Evolutionary conservation across 192 early-diverging fungal species (phyloP).

Genomic region (Spinellus fusiger): DNA sequence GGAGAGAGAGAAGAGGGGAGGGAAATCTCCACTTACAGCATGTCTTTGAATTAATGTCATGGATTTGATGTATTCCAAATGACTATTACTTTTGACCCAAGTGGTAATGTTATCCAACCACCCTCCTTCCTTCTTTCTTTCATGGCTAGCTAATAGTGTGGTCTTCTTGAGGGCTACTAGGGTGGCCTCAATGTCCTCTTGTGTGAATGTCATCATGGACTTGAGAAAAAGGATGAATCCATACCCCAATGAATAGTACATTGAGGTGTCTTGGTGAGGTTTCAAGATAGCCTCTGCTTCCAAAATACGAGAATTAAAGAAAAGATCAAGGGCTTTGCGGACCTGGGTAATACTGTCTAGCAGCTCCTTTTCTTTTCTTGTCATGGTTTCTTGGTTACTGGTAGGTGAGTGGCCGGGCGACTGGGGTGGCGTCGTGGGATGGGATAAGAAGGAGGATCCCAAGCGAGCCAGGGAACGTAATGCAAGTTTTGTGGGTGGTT

Average conservation of each 20-base stretch:
- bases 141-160: conserved; percentile 51
- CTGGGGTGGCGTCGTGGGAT: no score
- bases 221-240: conserved; percentile 65
- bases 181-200: conserved; percentile 57
- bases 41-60: conserved; percentile 59
- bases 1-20: not conserved
- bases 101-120: conserved; percentile 43
- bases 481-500: not conserved
- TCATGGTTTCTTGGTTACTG: no score
- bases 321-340: conserved; percentile 61
- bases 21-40: conserved; percentile 47
- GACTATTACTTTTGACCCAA: conserved; percentile 37
- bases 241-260: conserved; percentile 72
- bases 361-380: not conserved
- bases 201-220: conserved; percentile 75
- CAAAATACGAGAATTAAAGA: conserved; percentile 71
- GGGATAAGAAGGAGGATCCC: not conserved
- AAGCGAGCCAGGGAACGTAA: not conserved
- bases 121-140: conserved; percentile 55
- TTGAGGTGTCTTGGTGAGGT: conserved; percentile 32
- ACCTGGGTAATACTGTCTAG: conserved; percentile 26
- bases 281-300: conserved; percentile 57
- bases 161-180: conserved; percentile 57
- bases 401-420: no score
- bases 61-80: conserved; percentile 36